Evolutionary conservation across 2,329 filamentous ascomycete species (phyloP), one percentile per base, ranked within the genome.

Genomic region (Byssoonygena ceratinophila): DNA sequence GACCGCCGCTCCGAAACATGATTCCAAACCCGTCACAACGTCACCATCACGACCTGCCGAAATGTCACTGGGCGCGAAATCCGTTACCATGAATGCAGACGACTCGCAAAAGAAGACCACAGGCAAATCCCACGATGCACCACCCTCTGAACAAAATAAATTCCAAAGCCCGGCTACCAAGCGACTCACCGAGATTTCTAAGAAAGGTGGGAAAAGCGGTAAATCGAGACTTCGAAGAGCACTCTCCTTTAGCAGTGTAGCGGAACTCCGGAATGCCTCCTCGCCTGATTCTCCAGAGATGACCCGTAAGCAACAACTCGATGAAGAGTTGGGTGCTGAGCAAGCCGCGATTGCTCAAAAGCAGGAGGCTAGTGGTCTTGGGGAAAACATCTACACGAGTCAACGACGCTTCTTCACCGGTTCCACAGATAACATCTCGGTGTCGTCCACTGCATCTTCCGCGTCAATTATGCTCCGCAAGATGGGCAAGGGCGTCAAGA

Each of bases 401-500:
- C 82, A 86, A 64, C 85, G 85, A 54, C 84, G 85, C 58, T 80
- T 91, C 58, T 96, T 97, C 65, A 80, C 83, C 14, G 85, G 88
- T 12, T 98, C 92, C 3, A 97, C 88, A 0, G 92, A 98, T 69
- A 97, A 97, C 60, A 71, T 98, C 41, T 74, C 73, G 3, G 70
- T 75, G 18, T 74, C 71, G 1, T 74, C 72, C 1, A 74, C 72
- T 4, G 71, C 71, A 20, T 74, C 72, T 0, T 75, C 73, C 6
- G 71, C 72, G 3, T 74, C 71, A 12, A 69, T 74, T 47, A 75
- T 75, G 72, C 67, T 98, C 59, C 83, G 92, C 50, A 98, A 98
- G 74, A 98, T 98, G 92, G 92, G 92, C 52, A 88, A 89, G 59
- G 90, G 91, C n/a, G 85, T 97, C 82, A 97, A 95, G 78, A 94